Evolutionary conservation across 2,329 filamentous ascomycete species (phyloP), one percentile per base, ranked within the genome.

Genomic region (Zasmidium angulare): DNA sequence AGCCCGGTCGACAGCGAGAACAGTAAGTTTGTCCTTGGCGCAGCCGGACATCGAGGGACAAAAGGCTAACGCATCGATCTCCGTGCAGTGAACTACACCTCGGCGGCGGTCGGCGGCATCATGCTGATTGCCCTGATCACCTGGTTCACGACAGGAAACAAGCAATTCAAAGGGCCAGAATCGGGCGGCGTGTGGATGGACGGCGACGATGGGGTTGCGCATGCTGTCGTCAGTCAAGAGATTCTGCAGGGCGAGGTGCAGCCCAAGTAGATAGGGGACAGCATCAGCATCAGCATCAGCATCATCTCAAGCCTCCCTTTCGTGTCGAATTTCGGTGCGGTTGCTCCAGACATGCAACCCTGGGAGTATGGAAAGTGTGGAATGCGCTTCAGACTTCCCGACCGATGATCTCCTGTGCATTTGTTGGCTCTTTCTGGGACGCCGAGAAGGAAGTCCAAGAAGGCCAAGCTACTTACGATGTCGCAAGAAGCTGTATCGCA

Each of bases 41-140:
- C 52, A 47, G 14, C 31, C 40, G 40, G 26, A 57, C 36, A 43
- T 43, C n/a, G n/a, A n/a, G 29, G 14, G 14, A 17, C 36, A 17
- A 19, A 17, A 43, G 14, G 14, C 36, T 43, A 43, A 43, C n/a
- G 9, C 7, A 12, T 23, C 20, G 23, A 29, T 46, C 24, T 48
- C 22, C 23, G 24, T 43, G 26, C 26, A 46, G 40, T 51, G 61
- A 86, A 84, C 59, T 85, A 84, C 63, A 84, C 81, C 0, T 80
- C 77, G 21, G 83, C 83, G 0, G 83, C 83, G 0, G 79, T 84
- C 26, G 83, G 82, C 0, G 74, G 82, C 1, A 80, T 85, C 43
- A 82, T 79, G 68, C 60, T 84, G 3, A 74, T 86, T 19, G 80
- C 78, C 17, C 46, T 76, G 1, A 65, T 80, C 2, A 84, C 80